phyloP scores from a whole-genome alignment of 768 basidiomycete species.

The Suillus ampliporus region DNA sequence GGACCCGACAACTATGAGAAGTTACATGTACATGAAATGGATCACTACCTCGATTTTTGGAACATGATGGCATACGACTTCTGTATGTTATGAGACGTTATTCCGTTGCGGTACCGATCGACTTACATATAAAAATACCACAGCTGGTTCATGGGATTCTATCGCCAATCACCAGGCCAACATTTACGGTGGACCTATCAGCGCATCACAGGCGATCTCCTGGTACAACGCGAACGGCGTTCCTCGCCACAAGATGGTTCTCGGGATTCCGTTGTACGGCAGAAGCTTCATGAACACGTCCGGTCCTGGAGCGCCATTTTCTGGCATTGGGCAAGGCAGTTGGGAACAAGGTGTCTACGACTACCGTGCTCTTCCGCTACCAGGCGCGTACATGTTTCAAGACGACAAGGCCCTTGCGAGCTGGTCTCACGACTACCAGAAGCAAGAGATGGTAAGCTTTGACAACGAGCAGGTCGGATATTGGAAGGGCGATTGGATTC shows the following conservation, averaged over 20 bases:
- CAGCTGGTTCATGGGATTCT: conserved; percentile 80
- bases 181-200: conserved; percentile 70
- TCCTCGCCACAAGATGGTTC: conserved; percentile 75
- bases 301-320: conserved; percentile 81
- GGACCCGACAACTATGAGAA: conserved; percentile 86
- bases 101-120: conserved; percentile 11
- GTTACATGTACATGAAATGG: conserved; percentile 83
- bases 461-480: conserved; percentile 72
- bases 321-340: conserved; percentile 82
- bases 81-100: conserved; percentile 45
- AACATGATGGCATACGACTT: conserved; percentile 97
- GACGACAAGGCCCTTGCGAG: conserved; percentile 77
- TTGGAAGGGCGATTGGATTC: conserved; percentile 85
- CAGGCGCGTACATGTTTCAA: conserved; percentile 65
- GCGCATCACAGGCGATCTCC: conserved; percentile 64
- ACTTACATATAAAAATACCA: conserved; percentile 13
- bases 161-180: conserved; percentile 87
- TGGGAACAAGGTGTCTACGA: conserved; percentile 96
- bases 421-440: conserved; percentile 81
- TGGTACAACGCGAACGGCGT: conserved; percentile 80
- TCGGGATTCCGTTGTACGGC: conserved; percentile 95
- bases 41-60: conserved; percentile 90
- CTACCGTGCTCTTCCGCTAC: conserved; percentile 86
- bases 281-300: conserved; percentile 86
- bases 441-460: conserved; percentile 82